Evolutionary conservation across 2,329 filamentous ascomycete species (phyloP).

Genomic region (Colletotrichum aenigma): DNA sequence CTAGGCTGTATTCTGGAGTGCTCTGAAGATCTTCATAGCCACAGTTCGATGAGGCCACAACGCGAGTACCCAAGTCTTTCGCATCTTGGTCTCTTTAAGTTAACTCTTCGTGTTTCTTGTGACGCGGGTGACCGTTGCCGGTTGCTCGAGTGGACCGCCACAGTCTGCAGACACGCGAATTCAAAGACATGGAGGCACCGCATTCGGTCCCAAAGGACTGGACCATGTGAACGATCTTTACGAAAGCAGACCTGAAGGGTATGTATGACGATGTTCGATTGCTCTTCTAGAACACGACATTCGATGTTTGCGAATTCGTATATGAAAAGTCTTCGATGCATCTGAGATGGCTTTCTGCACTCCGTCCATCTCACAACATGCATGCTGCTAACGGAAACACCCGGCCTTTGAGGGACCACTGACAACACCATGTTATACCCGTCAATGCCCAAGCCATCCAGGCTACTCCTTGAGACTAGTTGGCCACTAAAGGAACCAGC

Average conservation of each 20-base stretch:
- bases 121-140: not conserved
- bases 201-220: not conserved
- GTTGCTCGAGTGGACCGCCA: not conserved
- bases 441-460: not conserved
- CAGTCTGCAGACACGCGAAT: not conserved
- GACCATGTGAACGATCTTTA: not conserved
- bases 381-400: not conserved
- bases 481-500: not conserved
- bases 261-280: not conserved
- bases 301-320: not conserved
- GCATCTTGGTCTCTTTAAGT: not conserved
- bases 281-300: not conserved
- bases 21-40: not conserved
- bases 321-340: not conserved
- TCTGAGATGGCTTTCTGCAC: not conserved
- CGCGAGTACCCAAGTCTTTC: not conserved
- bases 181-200: not conserved
- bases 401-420: not conserved
- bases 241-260: not conserved
- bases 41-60: not conserved
- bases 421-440: not conserved
- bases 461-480: not conserved
- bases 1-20: not conserved
- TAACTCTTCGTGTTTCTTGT: not conserved
- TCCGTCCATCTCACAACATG: not conserved